phyloP scores from a whole-genome alignment of 1,284 basidiomycete genomes.

The Ustilago cynodontis region DNA sequence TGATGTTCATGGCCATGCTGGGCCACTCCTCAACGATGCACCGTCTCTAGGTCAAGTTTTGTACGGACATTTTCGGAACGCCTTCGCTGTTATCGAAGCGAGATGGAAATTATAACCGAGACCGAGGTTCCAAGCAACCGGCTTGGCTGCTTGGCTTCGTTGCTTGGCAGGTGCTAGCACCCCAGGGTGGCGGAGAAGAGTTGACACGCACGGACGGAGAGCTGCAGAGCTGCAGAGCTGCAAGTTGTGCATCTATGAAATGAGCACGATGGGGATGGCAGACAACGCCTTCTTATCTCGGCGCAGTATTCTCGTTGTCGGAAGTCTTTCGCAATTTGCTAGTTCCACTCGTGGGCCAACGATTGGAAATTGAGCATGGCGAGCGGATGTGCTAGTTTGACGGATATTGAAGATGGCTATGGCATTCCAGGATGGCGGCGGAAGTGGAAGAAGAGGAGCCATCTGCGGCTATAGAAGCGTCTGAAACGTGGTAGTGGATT shows the following conservation, averaged over 20 bases:
- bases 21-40: not conserved
- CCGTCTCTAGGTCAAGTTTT: not conserved
- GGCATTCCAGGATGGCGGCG: slow-evolving; percentile 30
- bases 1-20: not conserved
- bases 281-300: not conserved
- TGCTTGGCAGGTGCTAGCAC: not conserved
- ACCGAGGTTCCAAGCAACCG: not conserved
- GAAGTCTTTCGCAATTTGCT: not conserved
- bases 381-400: not conserved
- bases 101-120: no score
- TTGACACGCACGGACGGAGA: no score
- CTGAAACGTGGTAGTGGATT: slow-evolving; percentile 5
- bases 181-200: not conserved
- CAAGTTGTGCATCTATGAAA: slow-evolving; percentile 1
- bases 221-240: not conserved
- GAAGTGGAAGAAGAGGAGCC: not conserved
- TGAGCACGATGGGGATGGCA: slow-evolving; percentile 1
- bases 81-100: no score
- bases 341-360: not conserved
- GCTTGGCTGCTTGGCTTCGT: not conserved
- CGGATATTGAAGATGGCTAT: not conserved
- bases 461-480: slow-evolving; percentile 21
- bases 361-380: no score
- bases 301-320: not conserved
- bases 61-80: no score